Conservation (phyloP, 805 yeast species). For the Sugiyamaella lignohabitans region DNA sequence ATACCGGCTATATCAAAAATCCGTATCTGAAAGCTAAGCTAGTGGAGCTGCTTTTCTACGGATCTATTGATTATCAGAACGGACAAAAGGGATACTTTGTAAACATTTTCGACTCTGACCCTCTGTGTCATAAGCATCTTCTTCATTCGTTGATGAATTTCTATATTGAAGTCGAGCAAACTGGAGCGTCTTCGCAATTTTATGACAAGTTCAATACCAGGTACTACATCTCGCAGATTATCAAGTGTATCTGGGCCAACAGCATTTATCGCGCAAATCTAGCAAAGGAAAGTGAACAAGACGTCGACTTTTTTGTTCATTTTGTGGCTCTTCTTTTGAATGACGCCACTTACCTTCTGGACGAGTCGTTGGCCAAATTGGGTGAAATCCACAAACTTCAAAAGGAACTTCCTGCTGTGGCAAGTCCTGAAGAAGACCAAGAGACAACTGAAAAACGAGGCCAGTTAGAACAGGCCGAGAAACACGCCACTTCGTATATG, state of each 20-base stretch:
- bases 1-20: constrained; percentile 60
- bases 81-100: constrained; percentile 57
- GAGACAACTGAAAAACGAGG: constrained; percentile 49
- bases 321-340: constrained; percentile 93
- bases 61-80: constrained; percentile 43
- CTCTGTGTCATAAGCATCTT: constrained; percentile 55
- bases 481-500: constrained; percentile 74
- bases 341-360: constrained; percentile 85
- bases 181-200: constrained; percentile 92
- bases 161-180: constrained; percentile 90
- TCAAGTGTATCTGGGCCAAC: constrained; percentile 78
- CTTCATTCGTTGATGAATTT: constrained; percentile 81
- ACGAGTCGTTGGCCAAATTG: constrained; percentile 80
- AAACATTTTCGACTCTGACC: constrained; percentile 55
- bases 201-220: constrained; percentile 93
- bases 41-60: constrained; percentile 72
- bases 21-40: constrained; percentile 88
- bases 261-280: constrained; percentile 64
- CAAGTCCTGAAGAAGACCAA: constrained; percentile 26
- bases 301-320: constrained; percentile 80
- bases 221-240: constrained; percentile 73
- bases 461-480: constrained; percentile 57
- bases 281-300: constrained; percentile 54
- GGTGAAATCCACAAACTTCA: constrained; percentile 72
- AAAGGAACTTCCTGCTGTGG: constrained; percentile 45